Base-by-base conservation (phyloP, 1,139 yeast genomes). In the Pichiaceae sp. region DNA sequence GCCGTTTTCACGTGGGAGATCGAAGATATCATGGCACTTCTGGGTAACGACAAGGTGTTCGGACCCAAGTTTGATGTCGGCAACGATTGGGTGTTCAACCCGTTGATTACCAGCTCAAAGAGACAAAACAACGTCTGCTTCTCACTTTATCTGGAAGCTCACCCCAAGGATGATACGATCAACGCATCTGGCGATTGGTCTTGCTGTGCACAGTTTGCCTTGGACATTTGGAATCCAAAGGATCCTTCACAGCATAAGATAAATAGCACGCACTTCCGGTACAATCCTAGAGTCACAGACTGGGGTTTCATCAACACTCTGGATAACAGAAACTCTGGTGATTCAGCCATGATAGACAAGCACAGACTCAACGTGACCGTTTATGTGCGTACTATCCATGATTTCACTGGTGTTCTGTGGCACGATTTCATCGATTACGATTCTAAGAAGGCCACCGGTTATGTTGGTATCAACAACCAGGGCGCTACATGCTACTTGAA, bases 401-500 rank as follows among this genome's bases (percentile, higher is more conserved):
- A 91, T 57, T 78, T 87, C 17, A 91, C 98, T 0, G 96, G 96
- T 1, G 94, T 87, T 1, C 66, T 91, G 46, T 91, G 97, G 95
- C 94, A 86, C 56, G 82, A 81, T 53, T 84, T 87, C 50, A 47
- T 68, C 31, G 82, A 84, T 51, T 91, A 91, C 60, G 89, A 91
- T 60, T 87, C 97, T 2, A 87, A 87, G 54, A 72, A 75, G 50
- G 76, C 68, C 36, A 85, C 98, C 0, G 96, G 97, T 0, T 87
- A 70, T 55, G 95, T 89, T 7, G 99, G 99, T 1, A 74, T 91
- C 47, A 82, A 78, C 48, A 91, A 91, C 56, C 99, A 91, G 61
- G 98, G 98, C 42, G 99, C 98, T 3, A 91, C 99, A 0, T 91
- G 99, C 57, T 91, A 91, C 57, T 72, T 91, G 54, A 91, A 91